Base-by-base conservation (phyloP, 2,329 filamentous ascomycete species). In the Cytospora leucostoma region DNA sequence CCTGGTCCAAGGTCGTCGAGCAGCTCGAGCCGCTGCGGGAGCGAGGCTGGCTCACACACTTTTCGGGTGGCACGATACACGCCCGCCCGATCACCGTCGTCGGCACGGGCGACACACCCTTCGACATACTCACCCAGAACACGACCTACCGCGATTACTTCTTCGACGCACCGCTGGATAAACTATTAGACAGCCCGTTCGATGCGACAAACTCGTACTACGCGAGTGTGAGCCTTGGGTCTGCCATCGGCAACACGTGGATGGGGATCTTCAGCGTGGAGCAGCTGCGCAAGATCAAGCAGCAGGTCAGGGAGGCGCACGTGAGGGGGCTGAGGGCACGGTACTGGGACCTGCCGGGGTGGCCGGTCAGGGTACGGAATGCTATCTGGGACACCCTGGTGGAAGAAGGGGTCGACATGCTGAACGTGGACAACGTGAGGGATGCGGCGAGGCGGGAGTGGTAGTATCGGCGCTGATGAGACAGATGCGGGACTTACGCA, bases 61-160 rank as follows among this genome's bases (percentile, higher is more conserved):
- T 83, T 59, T 76, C 84, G 32, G 78, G 86, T 56, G 79, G 77
- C 17, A 71, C 76, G 17, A 71, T 89, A 2, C 72, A 83, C 44
- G 71, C 76, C 27, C 78, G 88, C 1, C 85, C 86, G 0, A 74
- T 92, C 40, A 92, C 88, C 0, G 82, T 92, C 2, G 87, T 92
- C 2, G 87, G 83, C 1, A 90, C 88, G 1, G 89, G 90, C 13
- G 84, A 84, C 67, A 82, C 85, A 0, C 85, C 82, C 0, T 87
- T 88, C 68, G 79, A 85, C 61, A 70, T 82, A 10, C 70, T 90
- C 11, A 74, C 80, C 4, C 72, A 76, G n/a, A 84, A 85, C 68
- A 68, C 75, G 7, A 84, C 80, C 1, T 80, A 84, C 66, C 78
- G 85, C 35, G 86, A 90, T 71, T 76, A 85, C 61, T 89, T 89